A percentile compares a stretch with the other conserved stretches of the same genome.
Evolutionary conservation across 2,329 filamentous ascomycete genomes (phyloP).

Genomic region (Fulvia fulva): DNA sequence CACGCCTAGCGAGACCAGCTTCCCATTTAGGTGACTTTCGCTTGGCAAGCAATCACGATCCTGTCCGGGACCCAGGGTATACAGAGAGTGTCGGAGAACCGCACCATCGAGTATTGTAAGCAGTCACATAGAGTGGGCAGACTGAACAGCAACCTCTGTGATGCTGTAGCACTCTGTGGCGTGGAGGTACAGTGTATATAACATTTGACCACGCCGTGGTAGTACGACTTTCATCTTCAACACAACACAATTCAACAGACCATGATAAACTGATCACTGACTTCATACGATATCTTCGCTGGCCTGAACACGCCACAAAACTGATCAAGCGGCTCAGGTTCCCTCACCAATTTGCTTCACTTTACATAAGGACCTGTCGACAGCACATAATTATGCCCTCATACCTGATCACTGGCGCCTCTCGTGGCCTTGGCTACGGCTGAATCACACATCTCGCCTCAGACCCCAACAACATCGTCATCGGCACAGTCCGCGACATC

Average conservation of each 20-base stretch:
- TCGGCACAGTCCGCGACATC: constrained; percentile 36
- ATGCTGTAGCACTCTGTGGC: neutral
- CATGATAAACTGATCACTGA: too few species aligned
- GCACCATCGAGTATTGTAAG: neutral
- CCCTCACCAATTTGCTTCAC: too few species aligned
- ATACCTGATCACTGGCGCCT: constrained; percentile 34
- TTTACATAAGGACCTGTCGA: too few species aligned
- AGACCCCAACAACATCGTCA: constrained; percentile 30
- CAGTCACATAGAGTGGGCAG: neutral
- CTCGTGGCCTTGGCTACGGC: constrained; percentile 33
- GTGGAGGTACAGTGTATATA: neutral
- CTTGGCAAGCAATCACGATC: neutral
- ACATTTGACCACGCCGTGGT: neutral
- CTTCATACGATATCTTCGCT: too few species aligned
- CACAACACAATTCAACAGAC: neutral
- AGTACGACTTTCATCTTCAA: neutral
- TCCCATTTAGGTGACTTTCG: neutral
- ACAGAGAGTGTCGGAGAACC: neutral
- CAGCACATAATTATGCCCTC: constrained; percentile 33
- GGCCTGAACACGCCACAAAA: too few species aligned
- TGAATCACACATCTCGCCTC: constrained; percentile 32
- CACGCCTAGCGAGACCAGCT: neutral
- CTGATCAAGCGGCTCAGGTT: too few species aligned
- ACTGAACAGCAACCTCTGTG: neutral
- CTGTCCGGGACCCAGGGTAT: neutral